phyloP scores from a whole-genome alignment of 2,329 filamentous ascomycete species.

The Colletotrichum truncatum region DNA sequence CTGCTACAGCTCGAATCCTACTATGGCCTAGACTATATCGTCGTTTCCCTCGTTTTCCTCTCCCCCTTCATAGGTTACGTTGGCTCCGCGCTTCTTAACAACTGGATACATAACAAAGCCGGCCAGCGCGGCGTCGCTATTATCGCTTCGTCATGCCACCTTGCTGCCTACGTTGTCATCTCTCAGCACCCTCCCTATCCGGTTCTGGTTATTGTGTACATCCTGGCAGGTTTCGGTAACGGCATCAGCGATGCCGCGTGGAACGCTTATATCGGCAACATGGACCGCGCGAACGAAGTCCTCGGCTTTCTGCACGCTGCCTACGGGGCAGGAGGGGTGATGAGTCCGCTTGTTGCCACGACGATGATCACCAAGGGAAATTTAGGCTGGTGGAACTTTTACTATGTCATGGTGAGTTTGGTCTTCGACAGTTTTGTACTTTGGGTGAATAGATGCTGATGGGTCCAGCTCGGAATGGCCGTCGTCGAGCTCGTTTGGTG shows the following conservation, averaged over 20 bases:
- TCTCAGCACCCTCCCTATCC: constrained; percentile 74
- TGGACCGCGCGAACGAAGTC: constrained; percentile 75
- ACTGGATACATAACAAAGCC: constrained; percentile 46
- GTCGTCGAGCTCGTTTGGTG: constrained; percentile 62
- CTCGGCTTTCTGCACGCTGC: constrained; percentile 74
- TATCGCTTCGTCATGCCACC: constrained; percentile 66
- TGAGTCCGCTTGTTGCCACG: constrained; percentile 77
- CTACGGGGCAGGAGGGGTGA: constrained; percentile 74
- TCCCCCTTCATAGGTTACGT: constrained; percentile 73
- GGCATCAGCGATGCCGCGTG: constrained; percentile 68
- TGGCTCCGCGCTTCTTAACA: constrained; percentile 69
- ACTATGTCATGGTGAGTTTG: constrained; percentile 74
- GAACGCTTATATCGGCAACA: constrained; percentile 69
- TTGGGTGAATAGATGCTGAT: too few relatives aligned
- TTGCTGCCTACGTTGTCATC: constrained; percentile 71
- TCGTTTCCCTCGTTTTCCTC: constrained; percentile 73
- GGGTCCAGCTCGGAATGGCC: constrained; percentile 63
- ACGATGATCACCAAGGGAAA: constrained; percentile 71
- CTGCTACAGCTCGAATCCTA: constrained; percentile 47
- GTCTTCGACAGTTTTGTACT: background rate
- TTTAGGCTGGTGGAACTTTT: constrained; percentile 75
- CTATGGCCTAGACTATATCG: constrained; percentile 68
- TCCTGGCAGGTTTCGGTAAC: constrained; percentile 76
- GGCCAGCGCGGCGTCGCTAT: constrained; percentile 68
- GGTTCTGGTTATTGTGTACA: constrained; percentile 71